A percentile compares a stretch with the other conserved stretches of the same genome.
Conservation (phyloP, 306 rosid species). For the Heteromeles arbutifolia region DNA sequence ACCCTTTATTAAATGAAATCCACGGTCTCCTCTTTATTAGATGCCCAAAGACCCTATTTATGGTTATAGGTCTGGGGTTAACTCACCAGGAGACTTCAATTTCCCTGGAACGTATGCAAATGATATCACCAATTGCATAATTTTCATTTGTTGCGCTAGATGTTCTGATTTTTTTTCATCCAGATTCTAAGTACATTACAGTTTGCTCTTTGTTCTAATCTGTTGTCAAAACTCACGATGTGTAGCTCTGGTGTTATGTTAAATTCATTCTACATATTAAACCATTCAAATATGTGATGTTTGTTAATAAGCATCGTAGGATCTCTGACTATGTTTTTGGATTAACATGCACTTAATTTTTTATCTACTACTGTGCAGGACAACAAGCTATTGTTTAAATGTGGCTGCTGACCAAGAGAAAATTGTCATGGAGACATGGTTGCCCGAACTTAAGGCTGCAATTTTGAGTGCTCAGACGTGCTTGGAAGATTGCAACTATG, state of each 20-base stretch:
- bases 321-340: too few species aligned
- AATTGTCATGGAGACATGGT: conserved; percentile 71
- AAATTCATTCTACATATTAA: neutral
- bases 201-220: neutral
- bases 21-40: neutral
- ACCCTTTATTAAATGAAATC: neutral
- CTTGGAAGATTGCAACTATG: conserved; percentile 86
- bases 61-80: neutral
- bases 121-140: neutral
- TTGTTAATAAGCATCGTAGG: neutral
- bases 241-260: neutral
- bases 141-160: neutral
- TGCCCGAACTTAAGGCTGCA: conserved; percentile 80
- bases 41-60: neutral
- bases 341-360: neutral
- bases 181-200: neutral
- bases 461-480: conserved; percentile 74
- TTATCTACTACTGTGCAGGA: conserved; percentile 43
- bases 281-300: neutral
- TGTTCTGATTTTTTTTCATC: neutral
- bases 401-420: conserved; percentile 88
- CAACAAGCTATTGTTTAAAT: conserved; percentile 69
- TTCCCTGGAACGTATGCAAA: neutral
- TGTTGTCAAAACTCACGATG: neutral
- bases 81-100: neutral